A percentile compares a stretch with the other conserved stretches of the same genome.
These are phyloP conservation scores for Candida pseudofarinosa DNA, from an alignment of 805 yeast genomes.

Conservation along the genomic window DNA sequence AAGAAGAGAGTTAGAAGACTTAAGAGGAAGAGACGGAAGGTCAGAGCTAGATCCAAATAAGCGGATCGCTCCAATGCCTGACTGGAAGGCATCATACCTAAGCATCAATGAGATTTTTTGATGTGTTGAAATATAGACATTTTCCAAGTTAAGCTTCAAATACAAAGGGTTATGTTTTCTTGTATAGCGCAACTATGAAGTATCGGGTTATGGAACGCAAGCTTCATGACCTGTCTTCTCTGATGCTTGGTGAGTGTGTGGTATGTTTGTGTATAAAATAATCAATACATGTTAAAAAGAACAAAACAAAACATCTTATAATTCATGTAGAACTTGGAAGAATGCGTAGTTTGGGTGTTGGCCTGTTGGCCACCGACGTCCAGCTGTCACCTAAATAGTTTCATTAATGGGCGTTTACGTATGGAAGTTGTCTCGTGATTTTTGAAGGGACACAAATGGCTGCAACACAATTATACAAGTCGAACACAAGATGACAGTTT, in stretches of 20 bases:
- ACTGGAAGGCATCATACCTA: background rate
- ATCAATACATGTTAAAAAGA: background rate
- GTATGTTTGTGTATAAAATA: background rate
- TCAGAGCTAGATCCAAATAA: constrained; percentile 99
- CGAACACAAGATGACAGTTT: background rate
- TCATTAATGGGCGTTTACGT: too few relatives aligned
- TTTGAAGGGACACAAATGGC: constrained; percentile 8
- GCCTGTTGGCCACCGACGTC: too few relatives aligned
- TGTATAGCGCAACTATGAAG: background rate
- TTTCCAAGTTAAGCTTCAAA: background rate
- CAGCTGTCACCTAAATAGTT: too few relatives aligned
- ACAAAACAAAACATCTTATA: too few relatives aligned
- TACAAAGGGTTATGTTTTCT: constrained; percentile 2
- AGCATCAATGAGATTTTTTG: background rate
- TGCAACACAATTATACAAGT: constrained; percentile 14
- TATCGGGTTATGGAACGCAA: background rate
- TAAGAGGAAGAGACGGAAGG: constrained; percentile 99
- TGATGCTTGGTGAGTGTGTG: background rate
- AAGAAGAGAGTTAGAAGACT: constrained; percentile 99
- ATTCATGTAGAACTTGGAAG: too few relatives aligned
- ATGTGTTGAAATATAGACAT: background rate
- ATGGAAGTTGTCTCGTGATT: background rate
- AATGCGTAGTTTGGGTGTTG: too few relatives aligned
- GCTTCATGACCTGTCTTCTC: background rate
- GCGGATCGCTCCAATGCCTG: constrained; percentile 38